Conservation (phyloP, 2,329 filamentous ascomycete genomes). For the Nothophaeocryptopus gaeumannii region DNA sequence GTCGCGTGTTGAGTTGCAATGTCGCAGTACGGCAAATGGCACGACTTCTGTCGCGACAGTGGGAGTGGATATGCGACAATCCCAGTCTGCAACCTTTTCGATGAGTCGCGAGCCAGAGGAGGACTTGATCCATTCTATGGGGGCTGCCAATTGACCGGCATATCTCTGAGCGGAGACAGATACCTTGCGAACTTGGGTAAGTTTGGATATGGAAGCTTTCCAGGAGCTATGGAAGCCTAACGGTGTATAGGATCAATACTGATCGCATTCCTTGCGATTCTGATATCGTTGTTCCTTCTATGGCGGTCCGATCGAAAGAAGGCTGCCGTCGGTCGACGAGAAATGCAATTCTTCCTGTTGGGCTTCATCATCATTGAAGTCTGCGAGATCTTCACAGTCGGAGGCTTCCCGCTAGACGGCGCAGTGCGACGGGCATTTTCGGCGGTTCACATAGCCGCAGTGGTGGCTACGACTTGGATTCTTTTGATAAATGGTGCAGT, state of each 20-base stretch:
- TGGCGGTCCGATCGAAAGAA: constrained; percentile 82
- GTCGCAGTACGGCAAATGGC: constrained; percentile 37
- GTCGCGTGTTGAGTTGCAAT: constrained; percentile 9
- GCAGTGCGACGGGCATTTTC: constrained; percentile 77
- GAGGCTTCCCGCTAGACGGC: constrained; percentile 73
- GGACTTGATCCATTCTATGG: constrained; percentile 45
- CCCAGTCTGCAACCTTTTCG: constrained; percentile 62
- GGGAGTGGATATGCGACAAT: constrained; percentile 39
- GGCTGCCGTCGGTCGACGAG: constrained; percentile 89
- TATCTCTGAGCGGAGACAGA: constrained; percentile 62
- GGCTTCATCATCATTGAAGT: constrained; percentile 85
- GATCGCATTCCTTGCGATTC: constrained; percentile 73
- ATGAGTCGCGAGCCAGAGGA: constrained; percentile 57
- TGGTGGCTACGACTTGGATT: constrained; percentile 89
- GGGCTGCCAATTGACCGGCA: constrained; percentile 74
- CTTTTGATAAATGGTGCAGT: constrained; percentile 53
- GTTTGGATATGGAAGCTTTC: constrained; percentile 30
- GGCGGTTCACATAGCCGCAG: constrained; percentile 84
- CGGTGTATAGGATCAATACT: constrained; percentile 75
- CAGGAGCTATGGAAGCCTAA: constrained; percentile 4
- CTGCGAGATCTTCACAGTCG: constrained; percentile 95
- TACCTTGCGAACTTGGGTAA: constrained; percentile 79
- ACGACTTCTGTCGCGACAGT: constrained; percentile 51
- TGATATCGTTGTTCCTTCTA: constrained; percentile 64
- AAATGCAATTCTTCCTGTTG: constrained; percentile 92